Conservation (phyloP, 768 basidiomycete genomes). For the Termitomyces sp. region DNA sequence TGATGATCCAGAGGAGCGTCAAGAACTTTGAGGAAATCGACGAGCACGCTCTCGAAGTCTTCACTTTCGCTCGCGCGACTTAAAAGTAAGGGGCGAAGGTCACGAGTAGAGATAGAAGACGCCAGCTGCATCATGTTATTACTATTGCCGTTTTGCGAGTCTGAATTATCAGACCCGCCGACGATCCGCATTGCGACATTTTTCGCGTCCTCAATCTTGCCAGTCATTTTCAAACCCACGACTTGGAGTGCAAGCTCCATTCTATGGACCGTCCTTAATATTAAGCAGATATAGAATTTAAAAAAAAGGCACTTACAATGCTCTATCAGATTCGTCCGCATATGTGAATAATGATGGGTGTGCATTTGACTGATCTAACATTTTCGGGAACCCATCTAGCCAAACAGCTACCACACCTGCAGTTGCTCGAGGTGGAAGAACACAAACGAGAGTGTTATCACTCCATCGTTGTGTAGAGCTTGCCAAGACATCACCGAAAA, state of each 20-base stretch:
- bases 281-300: constrained; percentile 1
- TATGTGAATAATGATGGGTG: constrained; percentile 80
- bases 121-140: constrained; percentile 55
- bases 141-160: constrained; percentile 29
- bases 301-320: constrained; percentile 56
- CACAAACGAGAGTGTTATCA: constrained; percentile 88
- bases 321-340: constrained; percentile 84
- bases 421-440: constrained; percentile 76
- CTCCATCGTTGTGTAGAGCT: constrained; percentile 90
- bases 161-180: constrained; percentile 57
- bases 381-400: constrained; percentile 73
- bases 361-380: constrained; percentile 45
- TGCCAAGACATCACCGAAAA: constrained; percentile 82
- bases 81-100: constrained; percentile 57
- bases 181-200: constrained; percentile 94
- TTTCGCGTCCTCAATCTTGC: constrained; percentile 89
- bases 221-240: constrained; percentile 95
- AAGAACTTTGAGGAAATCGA: constrained; percentile 78
- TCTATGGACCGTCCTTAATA: constrained; percentile 35
- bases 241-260: constrained; percentile 97
- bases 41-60: constrained; percentile 72
- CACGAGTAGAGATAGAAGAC: constrained; percentile 38
- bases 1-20: constrained; percentile 55
- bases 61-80: constrained; percentile 49
- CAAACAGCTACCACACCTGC: constrained; percentile 89